Evolutionary conservation across 441 rosid species (phyloP).

Genomic region (Pelargonium fulgidum): DNA sequence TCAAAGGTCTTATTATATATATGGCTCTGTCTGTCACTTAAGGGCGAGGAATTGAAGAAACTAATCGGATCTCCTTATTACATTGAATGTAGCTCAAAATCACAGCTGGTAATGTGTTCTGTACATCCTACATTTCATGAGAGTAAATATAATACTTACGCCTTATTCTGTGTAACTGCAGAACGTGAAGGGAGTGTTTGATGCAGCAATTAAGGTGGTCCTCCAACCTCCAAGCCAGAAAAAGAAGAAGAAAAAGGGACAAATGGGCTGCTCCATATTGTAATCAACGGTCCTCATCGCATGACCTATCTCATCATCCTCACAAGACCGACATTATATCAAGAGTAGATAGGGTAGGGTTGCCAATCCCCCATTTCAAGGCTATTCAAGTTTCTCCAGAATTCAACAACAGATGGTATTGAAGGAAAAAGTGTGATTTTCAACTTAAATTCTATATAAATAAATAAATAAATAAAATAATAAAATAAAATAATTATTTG

Average conservation of each 20-base stretch:
- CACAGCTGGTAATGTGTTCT: background rate
- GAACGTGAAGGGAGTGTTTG: conserved; percentile 74
- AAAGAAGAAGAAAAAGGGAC: conserved; percentile 78
- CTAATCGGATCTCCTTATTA: conserved; percentile 3
- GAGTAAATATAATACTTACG: background rate
- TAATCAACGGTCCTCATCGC: conserved; percentile 27
- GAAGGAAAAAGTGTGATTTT: background rate
- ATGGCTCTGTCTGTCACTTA: background rate
- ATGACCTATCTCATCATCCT: conserved; percentile 14
- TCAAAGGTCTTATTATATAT: background rate
- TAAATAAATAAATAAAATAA: no score
- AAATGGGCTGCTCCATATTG: conserved; percentile 60
- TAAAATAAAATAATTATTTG: no score
- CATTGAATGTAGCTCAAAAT: background rate
- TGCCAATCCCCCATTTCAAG: background rate
- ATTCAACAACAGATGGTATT: background rate
- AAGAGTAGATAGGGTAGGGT: background rate
- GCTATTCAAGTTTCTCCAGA: background rate
- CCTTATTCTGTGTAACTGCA: conserved; percentile 25
- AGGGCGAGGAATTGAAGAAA: conserved; percentile 6
- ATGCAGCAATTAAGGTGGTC: conserved; percentile 68
- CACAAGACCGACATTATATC: background rate
- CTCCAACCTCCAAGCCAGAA: conserved; percentile 77
- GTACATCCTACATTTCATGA: background rate
- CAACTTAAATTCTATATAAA: background rate